These are phyloP conservation scores for Hypoxylon cercidicola DNA, from an alignment of 495 filamentous ascomycete genomes.

Conservation along the genomic window DNA sequence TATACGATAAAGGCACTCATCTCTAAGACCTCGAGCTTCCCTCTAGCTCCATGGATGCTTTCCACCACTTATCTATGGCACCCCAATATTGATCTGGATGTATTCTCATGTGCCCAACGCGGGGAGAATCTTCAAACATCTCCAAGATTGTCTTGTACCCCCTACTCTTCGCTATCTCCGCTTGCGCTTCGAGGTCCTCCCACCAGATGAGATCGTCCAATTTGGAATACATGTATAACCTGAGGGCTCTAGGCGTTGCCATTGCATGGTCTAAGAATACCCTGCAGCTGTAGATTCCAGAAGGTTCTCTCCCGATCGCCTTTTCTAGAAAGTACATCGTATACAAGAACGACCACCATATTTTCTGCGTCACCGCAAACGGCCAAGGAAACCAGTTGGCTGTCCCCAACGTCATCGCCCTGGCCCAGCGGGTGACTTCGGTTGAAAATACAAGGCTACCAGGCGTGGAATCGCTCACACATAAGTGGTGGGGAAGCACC, in stretches of 20 bases:
- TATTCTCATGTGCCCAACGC: slow-evolving; percentile 65
- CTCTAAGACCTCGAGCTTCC: background rate
- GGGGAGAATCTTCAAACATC: slow-evolving; percentile 63
- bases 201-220: slow-evolving; percentile 65
- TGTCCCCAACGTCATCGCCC: slow-evolving; percentile 62
- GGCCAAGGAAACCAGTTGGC: slow-evolving; percentile 55
- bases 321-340: slow-evolving; percentile 44
- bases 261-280: slow-evolving; percentile 49
- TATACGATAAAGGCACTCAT: background rate
- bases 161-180: slow-evolving; percentile 51
- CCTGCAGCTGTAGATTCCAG: slow-evolving; percentile 48
- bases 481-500: slow-evolving; percentile 56
- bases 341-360: slow-evolving; percentile 53
- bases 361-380: slow-evolving; percentile 52
- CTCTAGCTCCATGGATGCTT: slow-evolving; percentile 22
- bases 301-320: slow-evolving; percentile 46
- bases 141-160: slow-evolving; percentile 57
- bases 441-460: slow-evolving; percentile 59
- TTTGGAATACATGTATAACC: slow-evolving; percentile 64
- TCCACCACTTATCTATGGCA: slow-evolving; percentile 58
- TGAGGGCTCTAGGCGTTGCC: slow-evolving; percentile 42
- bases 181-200: slow-evolving; percentile 63
- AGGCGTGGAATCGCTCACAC: slow-evolving; percentile 64
- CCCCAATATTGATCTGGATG: slow-evolving; percentile 65
- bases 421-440: slow-evolving; percentile 61